These are phyloP conservation scores for Suillus placidus DNA, from an alignment of 768 basidiomycete genomes.

Conservation along the genomic window DNA sequence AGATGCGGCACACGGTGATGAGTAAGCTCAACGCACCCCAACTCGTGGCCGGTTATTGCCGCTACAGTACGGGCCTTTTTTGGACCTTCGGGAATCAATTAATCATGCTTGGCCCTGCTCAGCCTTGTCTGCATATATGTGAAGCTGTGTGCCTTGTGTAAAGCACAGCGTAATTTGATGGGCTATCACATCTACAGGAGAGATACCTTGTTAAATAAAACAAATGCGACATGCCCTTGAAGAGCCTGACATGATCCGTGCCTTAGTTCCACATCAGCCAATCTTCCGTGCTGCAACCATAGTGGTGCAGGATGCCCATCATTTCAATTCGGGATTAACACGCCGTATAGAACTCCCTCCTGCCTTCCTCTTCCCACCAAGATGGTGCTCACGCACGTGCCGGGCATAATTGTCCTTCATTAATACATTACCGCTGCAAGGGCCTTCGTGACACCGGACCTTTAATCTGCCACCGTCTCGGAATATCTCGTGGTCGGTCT, in stretches of 20 bases:
- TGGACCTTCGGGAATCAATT: not conserved
- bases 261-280: not conserved
- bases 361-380: not conserved
- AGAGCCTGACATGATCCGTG: not conserved
- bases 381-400: slow-evolving; percentile 3
- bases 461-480: not conserved
- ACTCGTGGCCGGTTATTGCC: slow-evolving; percentile 1
- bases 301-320: not conserved
- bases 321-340: not conserved
- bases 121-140: not conserved
- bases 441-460: not conserved
- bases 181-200: not conserved
- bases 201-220: not conserved
- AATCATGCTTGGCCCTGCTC: not conserved
- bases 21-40: slow-evolving; percentile 4
- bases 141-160: not conserved
- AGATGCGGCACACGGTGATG: not conserved
- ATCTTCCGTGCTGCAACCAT: not conserved
- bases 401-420: slow-evolving; percentile 8
- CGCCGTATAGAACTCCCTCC: not conserved
- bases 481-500: not conserved
- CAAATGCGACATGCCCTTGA: not conserved
- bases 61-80: not conserved
- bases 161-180: not conserved
- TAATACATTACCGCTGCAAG: not conserved